Conservation (phyloP, 495 filamentous ascomycete species). For the Pseudotulostoma volvatum region DNA sequence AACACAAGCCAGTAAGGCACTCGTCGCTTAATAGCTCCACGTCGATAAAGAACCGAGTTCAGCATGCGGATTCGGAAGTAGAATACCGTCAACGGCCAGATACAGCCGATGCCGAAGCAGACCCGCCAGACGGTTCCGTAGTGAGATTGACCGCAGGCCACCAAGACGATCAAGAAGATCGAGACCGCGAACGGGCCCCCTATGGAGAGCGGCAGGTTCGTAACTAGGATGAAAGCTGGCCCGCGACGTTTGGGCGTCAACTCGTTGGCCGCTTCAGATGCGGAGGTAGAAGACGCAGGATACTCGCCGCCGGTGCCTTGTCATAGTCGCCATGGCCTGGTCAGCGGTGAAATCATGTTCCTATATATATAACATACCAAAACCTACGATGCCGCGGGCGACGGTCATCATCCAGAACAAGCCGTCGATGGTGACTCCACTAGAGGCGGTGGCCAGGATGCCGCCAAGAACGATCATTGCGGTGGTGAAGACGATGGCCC, state of each 20-base stretch:
- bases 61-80: constrained; percentile 38
- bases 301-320: constrained; percentile 27
- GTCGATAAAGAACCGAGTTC: constrained; percentile 33
- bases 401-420: constrained; percentile 41
- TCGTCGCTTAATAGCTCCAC: constrained; percentile 28
- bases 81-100: constrained; percentile 34
- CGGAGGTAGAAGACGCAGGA: constrained; percentile 28
- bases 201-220: constrained; percentile 34
- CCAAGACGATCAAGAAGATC: constrained; percentile 33
- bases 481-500: constrained; percentile 34
- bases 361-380: constrained; percentile 14
- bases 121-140: constrained; percentile 35
- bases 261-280: constrained; percentile 36
- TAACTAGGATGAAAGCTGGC: constrained; percentile 36
- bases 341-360: background rate
- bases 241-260: constrained; percentile 25
- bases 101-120: constrained; percentile 34
- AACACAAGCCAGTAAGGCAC: constrained; percentile 30
- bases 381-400: constrained; percentile 30
- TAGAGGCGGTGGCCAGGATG: constrained; percentile 32
- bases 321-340: no score
- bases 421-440: constrained; percentile 29
- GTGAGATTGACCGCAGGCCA: constrained; percentile 20
- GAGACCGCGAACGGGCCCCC: constrained; percentile 33
- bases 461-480: constrained; percentile 35